phyloP scores from a whole-genome alignment of 768 basidiomycete species.

The Hydnum rufescens region DNA sequence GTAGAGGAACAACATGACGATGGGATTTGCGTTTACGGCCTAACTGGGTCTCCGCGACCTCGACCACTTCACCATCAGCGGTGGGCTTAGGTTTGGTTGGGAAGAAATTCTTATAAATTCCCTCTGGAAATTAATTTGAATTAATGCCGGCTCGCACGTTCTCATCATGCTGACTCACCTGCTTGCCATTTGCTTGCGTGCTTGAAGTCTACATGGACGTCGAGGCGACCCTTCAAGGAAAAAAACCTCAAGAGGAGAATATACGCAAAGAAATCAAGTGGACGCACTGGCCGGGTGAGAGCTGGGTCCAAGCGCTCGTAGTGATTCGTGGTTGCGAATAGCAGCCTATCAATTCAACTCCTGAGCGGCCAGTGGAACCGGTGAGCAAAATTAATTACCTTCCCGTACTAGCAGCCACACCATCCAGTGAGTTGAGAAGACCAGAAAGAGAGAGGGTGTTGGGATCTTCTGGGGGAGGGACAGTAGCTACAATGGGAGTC shows the following conservation, averaged over 20 bases:
- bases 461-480: conserved; percentile 33
- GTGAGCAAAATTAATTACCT: no score
- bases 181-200: conserved; percentile 87
- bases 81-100: conserved; percentile 27
- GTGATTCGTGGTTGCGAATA: conserved; percentile 88
- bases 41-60: background rate
- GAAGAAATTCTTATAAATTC: conserved; percentile 90
- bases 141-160: conserved; percentile 24
- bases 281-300: conserved; percentile 24
- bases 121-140: conserved; percentile 15
- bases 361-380: conserved; percentile 14
- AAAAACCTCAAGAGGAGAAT: background rate
- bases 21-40: background rate
- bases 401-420: conserved; percentile 70
- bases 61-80: conserved; percentile 10
- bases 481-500: conserved; percentile 20
- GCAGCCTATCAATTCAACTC: conserved; percentile 29
- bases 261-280: background rate
- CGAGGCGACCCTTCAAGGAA: conserved; percentile 45
- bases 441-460: conserved; percentile 75
- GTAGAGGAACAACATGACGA: conserved; percentile 30
- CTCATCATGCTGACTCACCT: conserved; percentile 15
- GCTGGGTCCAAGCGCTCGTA: conserved; percentile 64
- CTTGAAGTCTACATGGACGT: conserved; percentile 79
- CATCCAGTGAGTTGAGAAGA: conserved; percentile 68